Conservation (phyloP, 2,329 filamentous ascomycete species). For the Xylariaceae sp. region DNA sequence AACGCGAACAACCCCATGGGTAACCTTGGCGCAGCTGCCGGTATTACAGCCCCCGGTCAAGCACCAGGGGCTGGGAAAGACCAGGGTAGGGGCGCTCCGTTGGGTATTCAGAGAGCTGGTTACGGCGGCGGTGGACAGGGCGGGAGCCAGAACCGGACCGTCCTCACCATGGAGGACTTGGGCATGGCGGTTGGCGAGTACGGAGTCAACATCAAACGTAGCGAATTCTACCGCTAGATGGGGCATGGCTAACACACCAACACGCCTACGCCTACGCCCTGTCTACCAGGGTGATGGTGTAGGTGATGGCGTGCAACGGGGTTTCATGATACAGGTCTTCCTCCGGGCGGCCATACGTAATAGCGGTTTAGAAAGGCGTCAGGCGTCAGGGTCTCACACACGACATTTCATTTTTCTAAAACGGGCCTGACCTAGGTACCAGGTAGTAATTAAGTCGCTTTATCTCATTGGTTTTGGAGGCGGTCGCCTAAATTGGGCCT, state of each 20-base stretch:
- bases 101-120: slow-evolving; percentile 70
- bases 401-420: slow-evolving; percentile 1
- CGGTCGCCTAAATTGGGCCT: background rate
- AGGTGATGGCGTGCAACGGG: background rate
- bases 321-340: slow-evolving; percentile 3
- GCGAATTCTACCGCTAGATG: slow-evolving; percentile 71
- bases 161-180: slow-evolving; percentile 96
- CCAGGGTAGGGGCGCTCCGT: slow-evolving; percentile 52
- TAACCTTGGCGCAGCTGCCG: slow-evolving; percentile 69
- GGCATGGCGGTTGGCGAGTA: slow-evolving; percentile 98
- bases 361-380: slow-evolving; percentile 13
- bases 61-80: slow-evolving; percentile 50
- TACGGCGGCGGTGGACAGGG: slow-evolving; percentile 86
- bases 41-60: slow-evolving; percentile 61
- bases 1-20: slow-evolving; percentile 90
- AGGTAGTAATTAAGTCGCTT: background rate
- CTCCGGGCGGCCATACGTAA: background rate
- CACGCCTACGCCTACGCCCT: background rate
- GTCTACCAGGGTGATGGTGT: background rate
- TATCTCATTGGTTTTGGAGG: background rate
- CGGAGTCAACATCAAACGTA: slow-evolving; percentile 93
- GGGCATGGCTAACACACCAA: background rate
- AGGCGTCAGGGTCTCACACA: slow-evolving; percentile 13
- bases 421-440: background rate
- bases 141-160: slow-evolving; percentile 82